Evolutionary conservation across 768 basidiomycete genomes (phyloP), one percentile per base, ranked within the genome.

Genomic region (Cytidiella melzeri): DNA sequence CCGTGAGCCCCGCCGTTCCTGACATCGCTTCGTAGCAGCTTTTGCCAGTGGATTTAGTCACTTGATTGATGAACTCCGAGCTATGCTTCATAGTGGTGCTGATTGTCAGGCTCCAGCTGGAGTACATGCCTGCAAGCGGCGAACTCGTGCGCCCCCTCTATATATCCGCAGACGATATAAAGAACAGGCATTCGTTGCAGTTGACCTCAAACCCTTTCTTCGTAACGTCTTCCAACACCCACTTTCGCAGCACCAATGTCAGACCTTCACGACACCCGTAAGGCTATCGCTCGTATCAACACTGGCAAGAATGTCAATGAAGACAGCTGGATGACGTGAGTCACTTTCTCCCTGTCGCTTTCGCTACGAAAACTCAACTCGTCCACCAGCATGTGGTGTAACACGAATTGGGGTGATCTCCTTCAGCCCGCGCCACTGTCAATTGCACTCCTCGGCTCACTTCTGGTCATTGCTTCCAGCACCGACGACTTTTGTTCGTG

Each of bases 321-420:
- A 41, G 40, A 41, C 19, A 19, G 40, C 21, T 41, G 40, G 40
- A 41, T 41, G 40, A 41, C 19, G 40, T 41, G 15, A 34, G 30
- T 7, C 6, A n/a, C n/a, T n/a, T n/a, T n/a, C 19, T n/a, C n/a
- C 9, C 15, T 41, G 15, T n/a, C 7, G n/a, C 19, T 19, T 41
- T 41, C 40, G 9, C 9, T 18, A 23, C 7, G 7, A 41, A 7
- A 7, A n/a, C 9, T 18, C 21, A 3, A 5, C 41, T 43, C 11
- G 20, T 19, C 20, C 27, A 13, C 6, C 26, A 50, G 48, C 12
- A 53, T 53, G 52, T 53, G 52, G 52, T 50, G 41, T 41, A 51
- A 50, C 34, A 51, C 52, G 18, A 53, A 53, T 26, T 53, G 52
- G 52, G 52, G 49, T 19, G 48, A 50, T 12, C 48, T 53, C n/a